These are phyloP conservation scores for Debaryomyces sp. DNA, from an alignment of 1,139 yeast genomes.

Conservation along the genomic window DNA sequence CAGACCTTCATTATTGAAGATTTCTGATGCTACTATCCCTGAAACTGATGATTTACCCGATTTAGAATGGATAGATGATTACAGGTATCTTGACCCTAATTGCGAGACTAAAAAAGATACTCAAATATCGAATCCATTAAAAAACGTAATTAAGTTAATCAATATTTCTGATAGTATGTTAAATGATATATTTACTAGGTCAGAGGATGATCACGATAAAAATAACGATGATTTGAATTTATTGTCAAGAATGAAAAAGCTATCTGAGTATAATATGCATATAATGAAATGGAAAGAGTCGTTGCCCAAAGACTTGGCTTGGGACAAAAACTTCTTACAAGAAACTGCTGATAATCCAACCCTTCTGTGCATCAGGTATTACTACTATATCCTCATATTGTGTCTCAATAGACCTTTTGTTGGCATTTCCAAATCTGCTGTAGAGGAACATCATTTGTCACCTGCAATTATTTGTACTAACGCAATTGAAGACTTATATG, in stretches of 20 bases:
- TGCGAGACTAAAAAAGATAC: slow-evolving; percentile 26
- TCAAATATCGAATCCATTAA: slow-evolving; percentile 51
- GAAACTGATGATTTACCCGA: slow-evolving; percentile 66
- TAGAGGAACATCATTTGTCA: slow-evolving; percentile 22
- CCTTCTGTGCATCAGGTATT: slow-evolving; percentile 54
- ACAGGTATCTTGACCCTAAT: slow-evolving; percentile 34
- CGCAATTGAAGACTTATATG: slow-evolving; percentile 47
- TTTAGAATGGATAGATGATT: slow-evolving; percentile 56
- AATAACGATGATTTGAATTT: slow-evolving; percentile 35
- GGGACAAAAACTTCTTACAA: slow-evolving; percentile 48
- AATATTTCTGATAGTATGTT: slow-evolving; percentile 57
- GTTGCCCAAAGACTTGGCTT: slow-evolving; percentile 51
- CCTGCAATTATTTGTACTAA: slow-evolving; percentile 39
- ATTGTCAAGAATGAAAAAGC: slow-evolving; percentile 38
- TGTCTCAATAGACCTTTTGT: slow-evolving; percentile 65
- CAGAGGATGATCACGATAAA: slow-evolving; percentile 24
- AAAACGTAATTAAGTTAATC: slow-evolving; percentile 50
- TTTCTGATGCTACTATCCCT: slow-evolving; percentile 61
- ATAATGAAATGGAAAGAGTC: slow-evolving; percentile 53
- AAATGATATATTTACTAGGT: slow-evolving; percentile 51
- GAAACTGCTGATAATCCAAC: slow-evolving; percentile 54
- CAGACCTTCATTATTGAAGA: slow-evolving; percentile 57
- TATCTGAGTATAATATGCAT: slow-evolving; percentile 48
- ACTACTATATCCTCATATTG: slow-evolving; percentile 57
- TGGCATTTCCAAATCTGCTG: slow-evolving; percentile 22